A percentile compares a stretch with the other conserved stretches of the same genome.
phyloP scores from a whole-genome alignment of 2,329 filamentous ascomycete genomes.

The Neopestalotiopsis rosae region DNA sequence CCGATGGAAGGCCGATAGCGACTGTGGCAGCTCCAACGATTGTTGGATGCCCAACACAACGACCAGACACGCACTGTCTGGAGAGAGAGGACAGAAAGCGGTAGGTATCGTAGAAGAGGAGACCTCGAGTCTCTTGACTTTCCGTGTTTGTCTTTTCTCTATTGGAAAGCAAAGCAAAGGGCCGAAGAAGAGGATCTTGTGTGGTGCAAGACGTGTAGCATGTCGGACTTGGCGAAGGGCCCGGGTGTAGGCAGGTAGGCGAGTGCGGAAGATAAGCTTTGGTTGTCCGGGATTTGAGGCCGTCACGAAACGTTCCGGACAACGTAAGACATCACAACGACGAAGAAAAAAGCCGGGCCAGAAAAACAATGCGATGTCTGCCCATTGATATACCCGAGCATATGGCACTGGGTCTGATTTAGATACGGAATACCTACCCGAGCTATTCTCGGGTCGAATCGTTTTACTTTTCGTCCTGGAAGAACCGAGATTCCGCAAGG shows the following conservation, averaged over 20 bases:
- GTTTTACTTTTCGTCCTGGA: constrained; percentile 11
- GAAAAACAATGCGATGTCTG: not conserved
- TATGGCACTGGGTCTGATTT: constrained; percentile 4
- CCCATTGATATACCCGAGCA: constrained; percentile 12
- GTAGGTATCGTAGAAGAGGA: not conserved
- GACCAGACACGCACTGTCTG: not conserved
- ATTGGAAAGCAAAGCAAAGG: not conserved
- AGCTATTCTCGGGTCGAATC: constrained; percentile 19
- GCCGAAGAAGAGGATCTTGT: not conserved
- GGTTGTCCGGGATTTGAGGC: not conserved
- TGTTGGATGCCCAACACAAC: not conserved
- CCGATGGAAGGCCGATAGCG: not conserved
- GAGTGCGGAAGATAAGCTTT: constrained; percentile 10
- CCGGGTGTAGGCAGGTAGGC: constrained; percentile 2
- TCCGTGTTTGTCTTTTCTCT: not conserved
- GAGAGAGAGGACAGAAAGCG: not conserved
- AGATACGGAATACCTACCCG: not conserved
- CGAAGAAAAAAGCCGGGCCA: not conserved
- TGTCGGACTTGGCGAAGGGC: not conserved
- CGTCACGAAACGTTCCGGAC: not conserved
- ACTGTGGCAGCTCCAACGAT: not conserved
- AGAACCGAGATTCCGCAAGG: constrained; percentile 17
- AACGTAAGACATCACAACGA: not conserved
- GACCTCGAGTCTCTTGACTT: not conserved
- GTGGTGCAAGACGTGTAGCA: constrained; percentile 5